Evolutionary conservation across 1,139 yeast species (phyloP).

Genomic region (Hyphopichia khmerensis): DNA sequence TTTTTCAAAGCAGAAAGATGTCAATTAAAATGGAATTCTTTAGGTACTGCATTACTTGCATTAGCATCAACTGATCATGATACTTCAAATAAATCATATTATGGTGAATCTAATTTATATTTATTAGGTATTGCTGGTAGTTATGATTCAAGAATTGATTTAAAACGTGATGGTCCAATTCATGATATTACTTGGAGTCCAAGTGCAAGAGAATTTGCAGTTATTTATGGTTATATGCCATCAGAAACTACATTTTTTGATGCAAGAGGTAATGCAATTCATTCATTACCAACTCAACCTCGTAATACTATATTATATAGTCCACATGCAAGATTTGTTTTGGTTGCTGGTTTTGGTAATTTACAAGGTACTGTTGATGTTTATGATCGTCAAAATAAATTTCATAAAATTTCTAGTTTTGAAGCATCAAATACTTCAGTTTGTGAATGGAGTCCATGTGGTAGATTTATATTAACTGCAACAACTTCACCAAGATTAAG

Average conservation of each 20-base stretch:
- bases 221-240: slow-evolving; percentile 97
- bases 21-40: slow-evolving; percentile 86
- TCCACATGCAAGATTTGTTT: slow-evolving; percentile 88
- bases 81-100: slow-evolving; percentile 88
- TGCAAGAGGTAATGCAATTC: slow-evolving; percentile 86
- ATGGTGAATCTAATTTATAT: slow-evolving; percentile 94
- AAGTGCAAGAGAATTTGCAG: slow-evolving; percentile 94
- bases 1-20: slow-evolving; percentile 96
- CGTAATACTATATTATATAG: slow-evolving; percentile 89
- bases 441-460: slow-evolving; percentile 99
- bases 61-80: slow-evolving; percentile 96
- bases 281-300: slow-evolving; percentile 81
- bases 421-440: slow-evolving; percentile 93
- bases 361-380: slow-evolving; percentile 96
- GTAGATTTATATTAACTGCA: slow-evolving; percentile 88
- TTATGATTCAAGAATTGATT: slow-evolving; percentile 82
- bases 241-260: slow-evolving; percentile 94
- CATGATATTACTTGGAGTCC: slow-evolving; percentile 99
- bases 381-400: slow-evolving; percentile 88
- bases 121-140: slow-evolving; percentile 90
- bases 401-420: slow-evolving; percentile 73
- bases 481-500: slow-evolving; percentile 96
- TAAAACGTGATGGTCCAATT: slow-evolving; percentile 93
- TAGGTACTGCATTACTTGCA: slow-evolving; percentile 93
- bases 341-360: slow-evolving; percentile 97